phyloP scores from a whole-genome alignment of 2,329 filamentous ascomycete genomes.

The Epichloe brachyelytri region DNA sequence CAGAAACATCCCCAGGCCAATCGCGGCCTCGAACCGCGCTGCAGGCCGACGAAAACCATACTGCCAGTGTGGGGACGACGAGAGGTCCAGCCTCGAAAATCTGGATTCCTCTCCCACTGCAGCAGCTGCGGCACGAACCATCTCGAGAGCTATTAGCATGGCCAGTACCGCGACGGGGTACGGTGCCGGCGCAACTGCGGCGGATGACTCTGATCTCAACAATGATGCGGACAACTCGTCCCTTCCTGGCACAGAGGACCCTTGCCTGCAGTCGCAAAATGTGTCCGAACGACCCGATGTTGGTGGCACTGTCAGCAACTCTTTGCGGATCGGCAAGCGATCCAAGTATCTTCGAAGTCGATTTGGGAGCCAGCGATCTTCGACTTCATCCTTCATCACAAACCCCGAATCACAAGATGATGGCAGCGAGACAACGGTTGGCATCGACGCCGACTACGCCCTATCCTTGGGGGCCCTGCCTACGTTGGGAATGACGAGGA shows the following conservation, averaged over 20 bases:
- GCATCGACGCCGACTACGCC: conserved; percentile 59
- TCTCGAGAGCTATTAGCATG: conserved; percentile 38
- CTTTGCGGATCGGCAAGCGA: conserved; percentile 30
- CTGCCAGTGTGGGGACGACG: conserved; percentile 25
- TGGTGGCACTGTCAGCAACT: conserved; percentile 32
- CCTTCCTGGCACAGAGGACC: conserved; percentile 16
- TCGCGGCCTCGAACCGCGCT: conserved; percentile 14
- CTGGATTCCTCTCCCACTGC: conserved; percentile 45
- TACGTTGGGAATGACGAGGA: conserved; percentile 34
- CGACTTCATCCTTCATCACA: conserved; percentile 44
- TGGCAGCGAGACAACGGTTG: conserved; percentile 63
- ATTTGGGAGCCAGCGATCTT: conserved; percentile 45
- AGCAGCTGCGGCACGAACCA: conserved; percentile 38
- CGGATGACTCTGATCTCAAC: conserved; percentile 11
- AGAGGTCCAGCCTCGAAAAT: conserved; percentile 38
- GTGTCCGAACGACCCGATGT: conserved; percentile 25
- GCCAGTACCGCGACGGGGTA: conserved; percentile 18
- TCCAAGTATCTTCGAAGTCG: conserved; percentile 47
- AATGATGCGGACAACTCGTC: conserved; percentile 18
- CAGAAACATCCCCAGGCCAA: conserved; percentile 30
- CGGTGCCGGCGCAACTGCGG: conserved; percentile 2
- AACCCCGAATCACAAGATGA: conserved; percentile 42
- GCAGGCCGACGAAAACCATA: conserved; percentile 9
- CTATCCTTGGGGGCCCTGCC: conserved; percentile 71
- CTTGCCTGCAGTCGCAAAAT: conserved; percentile 19